phyloP scores from a whole-genome alignment of 495 filamentous ascomycete species.

The Bacidia gigantensis region DNA sequence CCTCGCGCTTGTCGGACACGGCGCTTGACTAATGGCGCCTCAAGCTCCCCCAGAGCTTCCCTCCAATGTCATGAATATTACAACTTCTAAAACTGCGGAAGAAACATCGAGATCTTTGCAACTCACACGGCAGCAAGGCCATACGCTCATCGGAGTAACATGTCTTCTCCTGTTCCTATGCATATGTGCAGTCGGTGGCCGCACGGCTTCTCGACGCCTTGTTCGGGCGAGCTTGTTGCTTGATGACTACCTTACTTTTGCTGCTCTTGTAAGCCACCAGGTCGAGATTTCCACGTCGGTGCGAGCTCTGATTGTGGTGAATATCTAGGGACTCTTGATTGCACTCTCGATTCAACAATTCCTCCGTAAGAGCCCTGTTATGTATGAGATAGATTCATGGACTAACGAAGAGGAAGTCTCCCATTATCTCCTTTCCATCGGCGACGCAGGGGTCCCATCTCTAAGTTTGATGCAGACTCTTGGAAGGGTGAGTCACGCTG shows the following conservation, averaged over 20 bases:
- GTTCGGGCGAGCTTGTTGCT: background rate
- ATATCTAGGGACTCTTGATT: background rate
- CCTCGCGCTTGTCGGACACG: too few species aligned
- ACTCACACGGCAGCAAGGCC: background rate
- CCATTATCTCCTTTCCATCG: background rate
- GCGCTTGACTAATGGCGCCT: too few species aligned
- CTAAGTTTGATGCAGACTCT: background rate
- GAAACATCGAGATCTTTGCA: too few species aligned
- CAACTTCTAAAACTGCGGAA: too few species aligned
- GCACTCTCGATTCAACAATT: background rate
- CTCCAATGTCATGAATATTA: too few species aligned
- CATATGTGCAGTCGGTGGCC: background rate
- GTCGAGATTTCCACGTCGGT: background rate
- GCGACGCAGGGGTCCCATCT: background rate
- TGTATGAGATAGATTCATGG: background rate
- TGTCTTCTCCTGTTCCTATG: background rate
- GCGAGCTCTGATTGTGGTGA: background rate
- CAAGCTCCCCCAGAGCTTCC: too few species aligned
- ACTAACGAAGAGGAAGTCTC: background rate
- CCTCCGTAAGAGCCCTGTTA: background rate
- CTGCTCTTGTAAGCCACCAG: background rate
- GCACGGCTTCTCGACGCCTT: background rate
- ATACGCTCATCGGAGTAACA: background rate
- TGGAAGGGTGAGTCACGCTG: background rate
- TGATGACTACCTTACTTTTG: background rate